phyloP scores from a whole-genome alignment of 345 rosid genomes.

The Ceriops decandra region DNA sequence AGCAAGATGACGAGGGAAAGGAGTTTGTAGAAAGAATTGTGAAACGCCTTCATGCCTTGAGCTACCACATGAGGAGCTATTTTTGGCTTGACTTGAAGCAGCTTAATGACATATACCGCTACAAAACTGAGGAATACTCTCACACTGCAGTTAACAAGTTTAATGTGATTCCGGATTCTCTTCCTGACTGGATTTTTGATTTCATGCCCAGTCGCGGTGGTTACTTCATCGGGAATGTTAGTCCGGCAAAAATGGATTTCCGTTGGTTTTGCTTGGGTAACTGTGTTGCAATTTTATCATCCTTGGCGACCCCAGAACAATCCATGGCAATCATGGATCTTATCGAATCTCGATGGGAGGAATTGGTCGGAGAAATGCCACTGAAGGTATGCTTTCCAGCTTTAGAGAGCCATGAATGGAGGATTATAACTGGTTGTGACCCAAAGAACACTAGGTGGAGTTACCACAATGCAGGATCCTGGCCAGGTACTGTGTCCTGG shows the following conservation, averaged over 20 bases:
- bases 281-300: conserved; percentile 57
- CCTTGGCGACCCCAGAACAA: conserved; percentile 59
- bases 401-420: conserved; percentile 58
- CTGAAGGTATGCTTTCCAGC: conserved; percentile 65
- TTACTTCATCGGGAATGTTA: conserved; percentile 63
- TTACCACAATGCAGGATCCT: conserved; percentile 70
- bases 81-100: conserved; percentile 94
- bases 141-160: conserved; percentile 96
- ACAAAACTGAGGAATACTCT: conserved; percentile 94
- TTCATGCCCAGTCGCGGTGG: conserved; percentile 80
- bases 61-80: conserved; percentile 89
- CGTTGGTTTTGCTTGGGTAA: conserved; percentile 69
- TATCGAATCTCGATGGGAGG: conserved; percentile 64
- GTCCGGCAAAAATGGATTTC: conserved; percentile 64
- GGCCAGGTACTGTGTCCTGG: conserved; percentile 45
- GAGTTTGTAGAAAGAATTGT: conserved; percentile 80
- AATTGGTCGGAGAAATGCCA: conserved; percentile 71
- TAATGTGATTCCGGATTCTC: conserved; percentile 94
- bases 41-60: conserved; percentile 90
- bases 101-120: conserved; percentile 86
- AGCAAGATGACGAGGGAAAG: conserved; percentile 90
- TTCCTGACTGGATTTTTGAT: conserved; percentile 92
- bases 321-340: conserved; percentile 67
- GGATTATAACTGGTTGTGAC: conserved; percentile 57
- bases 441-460: conserved; percentile 71